A percentile compares a stretch with the other conserved stretches of the same genome.
phyloP scores from a whole-genome alignment of 176 grass and related monocot genomes.

The Aegilops bicornis region DNA sequence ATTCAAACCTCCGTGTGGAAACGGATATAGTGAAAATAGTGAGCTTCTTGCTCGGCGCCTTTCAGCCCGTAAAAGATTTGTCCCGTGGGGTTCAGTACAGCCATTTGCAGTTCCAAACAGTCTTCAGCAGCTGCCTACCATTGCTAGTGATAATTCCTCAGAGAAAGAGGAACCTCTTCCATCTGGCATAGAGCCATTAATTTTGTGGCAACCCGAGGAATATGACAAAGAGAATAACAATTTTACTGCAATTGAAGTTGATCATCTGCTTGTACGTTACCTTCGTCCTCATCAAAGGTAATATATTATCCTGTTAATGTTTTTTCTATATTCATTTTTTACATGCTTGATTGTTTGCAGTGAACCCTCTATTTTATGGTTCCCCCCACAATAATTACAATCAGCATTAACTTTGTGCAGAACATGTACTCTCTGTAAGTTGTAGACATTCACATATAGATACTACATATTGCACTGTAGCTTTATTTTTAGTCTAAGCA shows the following conservation, averaged over 20 bases:
- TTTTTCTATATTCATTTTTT: neutral
- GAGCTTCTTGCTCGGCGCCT: conserved; percentile 75
- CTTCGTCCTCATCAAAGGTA: conserved; percentile 97
- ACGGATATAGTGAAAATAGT: conserved; percentile 65
- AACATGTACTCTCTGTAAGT: neutral
- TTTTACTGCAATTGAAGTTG: conserved; percentile 64
- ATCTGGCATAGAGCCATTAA: conserved; percentile 84
- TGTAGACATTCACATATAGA: neutral
- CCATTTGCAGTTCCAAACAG: conserved; percentile 52
- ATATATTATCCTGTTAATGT: conserved; percentile 24
- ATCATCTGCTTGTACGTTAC: conserved; percentile 75
- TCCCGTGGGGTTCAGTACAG: conserved; percentile 69
- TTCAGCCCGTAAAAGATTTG: conserved; percentile 85
- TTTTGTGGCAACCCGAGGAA: conserved; percentile 76
- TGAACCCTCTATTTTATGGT: neutral
- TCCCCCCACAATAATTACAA: neutral
- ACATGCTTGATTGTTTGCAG: neutral
- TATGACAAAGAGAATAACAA: conserved; percentile 59
- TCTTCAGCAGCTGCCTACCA: conserved; percentile 38
- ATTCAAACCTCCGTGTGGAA: conserved; percentile 82
- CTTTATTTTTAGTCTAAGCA: neutral
- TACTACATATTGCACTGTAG: conserved; percentile 1
- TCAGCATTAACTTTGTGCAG: neutral
- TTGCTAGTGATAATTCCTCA: conserved; percentile 42
- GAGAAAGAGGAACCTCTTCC: conserved; percentile 71